A percentile compares a stretch with the other conserved stretches of the same genome.
These are phyloP conservation scores for Pythium vanterpoolii DNA, from an alignment of 352 stramenopile species.

Conservation along the genomic window DNA sequence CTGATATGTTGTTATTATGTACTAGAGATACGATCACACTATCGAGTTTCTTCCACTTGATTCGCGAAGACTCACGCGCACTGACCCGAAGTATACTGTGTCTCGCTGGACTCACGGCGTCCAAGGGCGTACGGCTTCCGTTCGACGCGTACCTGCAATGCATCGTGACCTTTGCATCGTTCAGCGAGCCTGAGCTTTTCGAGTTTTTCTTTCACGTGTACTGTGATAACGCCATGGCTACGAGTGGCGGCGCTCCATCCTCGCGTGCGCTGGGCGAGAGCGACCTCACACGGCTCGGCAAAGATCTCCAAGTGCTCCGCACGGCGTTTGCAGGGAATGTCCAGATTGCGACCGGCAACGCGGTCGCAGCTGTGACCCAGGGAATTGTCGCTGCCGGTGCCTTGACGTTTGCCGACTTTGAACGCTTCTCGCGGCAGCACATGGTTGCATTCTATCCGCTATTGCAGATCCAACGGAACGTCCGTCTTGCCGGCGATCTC, in stretches of 20 bases:
- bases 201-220: constrained; percentile 63
- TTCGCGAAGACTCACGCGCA: constrained; percentile 41
- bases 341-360: constrained; percentile 37
- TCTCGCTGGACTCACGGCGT: constrained; percentile 16
- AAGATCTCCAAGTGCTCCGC: constrained; percentile 41
- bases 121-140: constrained; percentile 23
- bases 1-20: neutral
- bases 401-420: constrained; percentile 49
- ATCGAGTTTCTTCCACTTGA: constrained; percentile 49
- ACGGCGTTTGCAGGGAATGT: constrained; percentile 47
- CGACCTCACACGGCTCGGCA: constrained; percentile 35
- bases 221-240: constrained; percentile 22
- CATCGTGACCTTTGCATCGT: constrained; percentile 47
- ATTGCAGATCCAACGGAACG: constrained; percentile 44
- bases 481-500: constrained; percentile 26
- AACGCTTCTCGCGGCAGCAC: constrained; percentile 43
- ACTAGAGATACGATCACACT: constrained; percentile 21
- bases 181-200: constrained; percentile 43
- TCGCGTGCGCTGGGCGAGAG: constrained; percentile 25
- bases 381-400: constrained; percentile 1
- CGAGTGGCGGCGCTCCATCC: neutral
- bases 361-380: constrained; percentile 21
- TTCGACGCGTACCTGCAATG: constrained; percentile 56
- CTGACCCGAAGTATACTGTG: constrained; percentile 44
- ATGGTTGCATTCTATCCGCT: constrained; percentile 52